Conservation (phyloP, 2,329 filamentous ascomycete genomes). For the Trichoderma sp. region DNA sequence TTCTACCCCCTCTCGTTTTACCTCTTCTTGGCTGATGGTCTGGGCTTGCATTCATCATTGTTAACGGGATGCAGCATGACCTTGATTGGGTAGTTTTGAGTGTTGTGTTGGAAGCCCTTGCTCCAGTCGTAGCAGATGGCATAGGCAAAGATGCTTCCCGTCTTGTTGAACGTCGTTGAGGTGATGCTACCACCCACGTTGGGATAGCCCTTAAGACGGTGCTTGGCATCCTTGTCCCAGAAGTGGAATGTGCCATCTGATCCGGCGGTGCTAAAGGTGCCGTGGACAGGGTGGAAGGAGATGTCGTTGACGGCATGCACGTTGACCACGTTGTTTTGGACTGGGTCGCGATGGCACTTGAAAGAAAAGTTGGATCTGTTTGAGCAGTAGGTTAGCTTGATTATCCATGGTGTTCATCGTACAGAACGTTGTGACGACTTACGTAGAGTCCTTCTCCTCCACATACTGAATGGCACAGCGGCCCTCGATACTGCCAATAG, state of each 20-base stretch:
- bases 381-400: background rate
- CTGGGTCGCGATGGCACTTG: conserved; percentile 92
- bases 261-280: conserved; percentile 97
- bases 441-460: conserved; percentile 88
- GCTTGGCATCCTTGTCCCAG: conserved; percentile 93
- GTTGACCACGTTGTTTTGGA: conserved; percentile 75
- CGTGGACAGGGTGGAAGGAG: conserved; percentile 93
- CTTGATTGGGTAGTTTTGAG: conserved; percentile 72
- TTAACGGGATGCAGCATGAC: conserved; percentile 81
- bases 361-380: conserved; percentile 93
- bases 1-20: conserved; percentile 40
- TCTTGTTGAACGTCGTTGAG: conserved; percentile 87
- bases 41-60: conserved; percentile 64
- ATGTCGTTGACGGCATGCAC: conserved; percentile 97
- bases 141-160: conserved; percentile 82
- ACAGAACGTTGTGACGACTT: conserved; percentile 35
- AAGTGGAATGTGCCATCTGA: conserved; percentile 96
- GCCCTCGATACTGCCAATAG: conserved; percentile 94
- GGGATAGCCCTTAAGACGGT: conserved; percentile 86
- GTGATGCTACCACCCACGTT: conserved; percentile 85
- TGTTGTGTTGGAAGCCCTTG: conserved; percentile 91
- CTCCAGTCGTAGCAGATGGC: conserved; percentile 97
- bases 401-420: background rate
- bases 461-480: conserved; percentile 98
- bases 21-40: conserved; percentile 63